Evolutionary conservation across 2,329 filamentous ascomycete genomes (phyloP), one percentile per base, ranked within the genome.

Genomic region (Pseudodiploospora longispora): DNA sequence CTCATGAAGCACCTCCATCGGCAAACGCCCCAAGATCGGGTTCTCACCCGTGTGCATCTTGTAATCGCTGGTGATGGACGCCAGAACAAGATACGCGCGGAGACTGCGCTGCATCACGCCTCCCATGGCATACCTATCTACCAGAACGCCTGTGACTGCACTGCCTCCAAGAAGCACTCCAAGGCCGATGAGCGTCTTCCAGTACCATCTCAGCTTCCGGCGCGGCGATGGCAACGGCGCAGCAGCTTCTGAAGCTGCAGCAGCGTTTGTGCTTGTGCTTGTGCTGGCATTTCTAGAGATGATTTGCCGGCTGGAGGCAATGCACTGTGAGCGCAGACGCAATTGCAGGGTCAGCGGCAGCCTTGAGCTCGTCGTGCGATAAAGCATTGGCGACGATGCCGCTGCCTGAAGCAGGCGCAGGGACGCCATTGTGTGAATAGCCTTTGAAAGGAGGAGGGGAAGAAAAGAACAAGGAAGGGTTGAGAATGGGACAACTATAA

Each of bases 41-140:
- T 46, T 42, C n/a, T 46, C 42, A 30, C 43, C 43, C 3, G 43
- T 37, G 7, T 46, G 43, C 38, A 46, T 42, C 12, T 46, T 46
- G 10, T 46, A 46, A 8, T 46, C 43, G n/a, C 41, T 9, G 1
- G 39, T 40, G 5, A 46, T 40, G 10, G 36, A 34, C 2, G 39
- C 43, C 6, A 46, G 10, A 6, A 36, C 32, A 6, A 19, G n/a
- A 30, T 42, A 46, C 31, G 43, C 43, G 12, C 43, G 19, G 10
- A 46, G 9, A 30, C 43, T 46, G n/a, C 43, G 43, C 3, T 38
- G 30, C 4, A 46, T 27, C 4, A 46, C 42, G 3, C 43, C 43
- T 10, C 43, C 43, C 43, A 46, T 46, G 5, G 33, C 41, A 10
- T 38, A 46, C 31, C 30, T 42, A 9, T 46, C 43, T 34, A 36